Percentiles rank a stretch among this genome's conserved stretches.
Evolutionary conservation across 805 yeast genomes (phyloP).

Genomic region (Ogataea parapolymorpha): DNA sequence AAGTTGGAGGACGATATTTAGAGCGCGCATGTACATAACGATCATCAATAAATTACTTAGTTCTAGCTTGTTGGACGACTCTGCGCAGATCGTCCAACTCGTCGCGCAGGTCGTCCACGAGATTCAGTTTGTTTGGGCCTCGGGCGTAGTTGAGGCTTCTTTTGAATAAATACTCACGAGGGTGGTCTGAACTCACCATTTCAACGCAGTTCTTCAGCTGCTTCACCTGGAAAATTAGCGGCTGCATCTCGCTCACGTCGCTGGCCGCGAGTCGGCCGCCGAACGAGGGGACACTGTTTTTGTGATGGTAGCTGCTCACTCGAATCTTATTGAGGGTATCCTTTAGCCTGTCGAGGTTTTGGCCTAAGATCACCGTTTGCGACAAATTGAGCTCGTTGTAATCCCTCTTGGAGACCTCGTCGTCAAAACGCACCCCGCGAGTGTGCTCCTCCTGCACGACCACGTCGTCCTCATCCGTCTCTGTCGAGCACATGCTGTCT

Average conservation of each 20-base stretch:
- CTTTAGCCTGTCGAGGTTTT: conserved; percentile 31
- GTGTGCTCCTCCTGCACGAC: conserved; percentile 11
- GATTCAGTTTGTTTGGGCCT: conserved; percentile 18
- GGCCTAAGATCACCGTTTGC: conserved; percentile 17
- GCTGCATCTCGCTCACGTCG: conserved; percentile 35
- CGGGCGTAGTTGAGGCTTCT: conserved; percentile 23
- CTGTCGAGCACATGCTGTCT: conserved; percentile 33
- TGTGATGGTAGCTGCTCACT: conserved; percentile 25
- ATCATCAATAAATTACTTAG: conserved; percentile 1
- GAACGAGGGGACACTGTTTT: conserved; percentile 9
- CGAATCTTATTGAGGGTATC: conserved; percentile 26
- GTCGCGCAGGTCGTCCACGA: conserved; percentile 27
- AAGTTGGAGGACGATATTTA: background rate
- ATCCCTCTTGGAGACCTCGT: conserved; percentile 14
- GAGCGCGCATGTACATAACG: background rate
- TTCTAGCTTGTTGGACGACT: conserved; percentile 6
- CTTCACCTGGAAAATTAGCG: conserved; percentile 32
- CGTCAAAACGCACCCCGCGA: conserved; percentile 27
- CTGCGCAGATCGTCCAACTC: conserved; percentile 22
- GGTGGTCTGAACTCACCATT: conserved; percentile 32
- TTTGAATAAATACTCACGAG: conserved; percentile 32
- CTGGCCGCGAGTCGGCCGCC: conserved; percentile 14
- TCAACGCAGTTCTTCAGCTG: conserved; percentile 32
- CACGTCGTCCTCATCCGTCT: conserved; percentile 15
- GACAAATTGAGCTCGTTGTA: conserved; percentile 12